Evolutionary conservation across 2,329 filamentous ascomycete genomes (phyloP).

Genomic region (Fusarium kyushuense): DNA sequence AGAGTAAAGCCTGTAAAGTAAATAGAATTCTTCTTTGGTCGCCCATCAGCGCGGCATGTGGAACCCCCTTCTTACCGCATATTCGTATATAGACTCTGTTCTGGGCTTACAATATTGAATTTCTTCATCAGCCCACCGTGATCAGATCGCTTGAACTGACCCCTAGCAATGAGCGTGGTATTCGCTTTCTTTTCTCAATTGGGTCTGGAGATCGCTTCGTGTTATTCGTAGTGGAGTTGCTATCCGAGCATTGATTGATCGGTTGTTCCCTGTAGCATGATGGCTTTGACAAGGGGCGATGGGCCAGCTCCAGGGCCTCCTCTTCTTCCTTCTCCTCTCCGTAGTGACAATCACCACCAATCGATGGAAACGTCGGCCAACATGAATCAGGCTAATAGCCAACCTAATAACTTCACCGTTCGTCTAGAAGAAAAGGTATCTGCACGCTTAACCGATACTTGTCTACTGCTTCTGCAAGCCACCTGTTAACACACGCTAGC

Average conservation of each 20-base stretch:
- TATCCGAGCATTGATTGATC: background rate
- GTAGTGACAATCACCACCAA: conserved; percentile 8
- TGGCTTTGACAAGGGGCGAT: conserved; percentile 32
- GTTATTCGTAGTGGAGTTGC: conserved; percentile 10
- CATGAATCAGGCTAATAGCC: conserved; percentile 47
- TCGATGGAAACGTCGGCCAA: conserved; percentile 38
- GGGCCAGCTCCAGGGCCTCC: background rate
- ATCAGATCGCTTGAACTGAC: conserved; percentile 26
- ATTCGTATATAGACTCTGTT: background rate
- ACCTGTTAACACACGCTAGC: conserved; percentile 11
- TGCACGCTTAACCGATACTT: conserved; percentile 33
- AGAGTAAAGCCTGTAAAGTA: background rate
- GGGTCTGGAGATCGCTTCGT: conserved; percentile 30
- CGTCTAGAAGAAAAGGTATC: conserved; percentile 40
- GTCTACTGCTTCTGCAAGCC: conserved; percentile 1
- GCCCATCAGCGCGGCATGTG: conserved; percentile 37
- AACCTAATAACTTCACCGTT: conserved; percentile 27
- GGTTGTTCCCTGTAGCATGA: conserved; percentile 3
- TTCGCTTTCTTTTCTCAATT: conserved; percentile 19
- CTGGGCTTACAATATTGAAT: background rate
- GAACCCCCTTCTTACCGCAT: conserved; percentile 20
- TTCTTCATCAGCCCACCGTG: background rate
- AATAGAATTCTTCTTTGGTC: conserved; percentile 28
- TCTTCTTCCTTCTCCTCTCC: conserved; percentile 8
- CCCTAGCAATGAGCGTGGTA: background rate